Evolutionary conservation across 2,329 filamentous ascomycete species (phyloP).

Genomic region (Epichloe hybrida): DNA sequence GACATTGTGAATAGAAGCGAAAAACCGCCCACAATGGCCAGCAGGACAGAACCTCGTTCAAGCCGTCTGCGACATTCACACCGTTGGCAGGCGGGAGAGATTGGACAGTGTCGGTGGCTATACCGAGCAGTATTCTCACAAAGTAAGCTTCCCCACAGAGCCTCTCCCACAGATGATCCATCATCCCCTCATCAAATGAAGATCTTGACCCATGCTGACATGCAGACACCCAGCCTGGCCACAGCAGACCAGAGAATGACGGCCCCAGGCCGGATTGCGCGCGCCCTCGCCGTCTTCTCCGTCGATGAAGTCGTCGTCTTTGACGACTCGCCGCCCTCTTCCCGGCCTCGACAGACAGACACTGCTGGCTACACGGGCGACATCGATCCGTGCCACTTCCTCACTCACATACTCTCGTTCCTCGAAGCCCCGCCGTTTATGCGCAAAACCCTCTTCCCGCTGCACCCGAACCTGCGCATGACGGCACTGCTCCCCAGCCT

Average conservation of each 20-base stretch:
- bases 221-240: slow-evolving; percentile 37
- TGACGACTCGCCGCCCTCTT: slow-evolving; percentile 46
- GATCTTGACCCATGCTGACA: neutral
- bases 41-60: slow-evolving; percentile 34
- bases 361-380: slow-evolving; percentile 50
- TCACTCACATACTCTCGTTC: slow-evolving; percentile 66
- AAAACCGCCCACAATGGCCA: slow-evolving; percentile 30
- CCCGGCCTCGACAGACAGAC: slow-evolving; percentile 34
- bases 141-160: slow-evolving; percentile 36
- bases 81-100: slow-evolving; percentile 47
- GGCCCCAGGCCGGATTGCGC: slow-evolving; percentile 62
- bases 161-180: neutral
- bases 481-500: slow-evolving; percentile 63
- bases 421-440: slow-evolving; percentile 77
- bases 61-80: slow-evolving; percentile 55
- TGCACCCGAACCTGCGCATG: slow-evolving; percentile 63
- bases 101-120: slow-evolving; percentile 64
- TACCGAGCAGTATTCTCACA: slow-evolving; percentile 64
- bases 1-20: slow-evolving; percentile 29
- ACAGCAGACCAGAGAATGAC: slow-evolving; percentile 64
- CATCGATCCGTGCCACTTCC: slow-evolving; percentile 64
- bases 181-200: neutral
- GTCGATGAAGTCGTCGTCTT: slow-evolving; percentile 77
- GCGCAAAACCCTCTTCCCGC: slow-evolving; percentile 58
- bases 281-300: slow-evolving; percentile 69